A percentile compares a stretch with the other conserved stretches of the same genome.
phyloP scores from a whole-genome alignment of 202 grass and related monocot genomes.

The Panicum virgatum region DNA sequence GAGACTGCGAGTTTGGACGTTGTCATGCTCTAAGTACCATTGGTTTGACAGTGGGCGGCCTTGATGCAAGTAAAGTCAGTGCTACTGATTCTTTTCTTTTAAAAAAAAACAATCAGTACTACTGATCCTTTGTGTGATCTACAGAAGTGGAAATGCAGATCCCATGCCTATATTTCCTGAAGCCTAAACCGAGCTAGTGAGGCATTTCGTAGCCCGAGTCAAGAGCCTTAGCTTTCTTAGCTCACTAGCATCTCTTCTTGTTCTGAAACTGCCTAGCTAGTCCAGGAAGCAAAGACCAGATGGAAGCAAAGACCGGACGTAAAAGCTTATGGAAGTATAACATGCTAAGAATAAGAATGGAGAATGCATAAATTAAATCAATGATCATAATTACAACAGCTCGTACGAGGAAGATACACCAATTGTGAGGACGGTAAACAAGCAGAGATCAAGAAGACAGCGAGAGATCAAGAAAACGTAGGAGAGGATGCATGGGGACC shows the following conservation, averaged over 20 bases:
- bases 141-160: not conserved
- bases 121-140: not conserved
- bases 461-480: slow-evolving; percentile 19
- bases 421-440: not conserved
- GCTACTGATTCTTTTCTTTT: not conserved
- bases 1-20: not conserved
- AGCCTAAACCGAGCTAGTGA: no score
- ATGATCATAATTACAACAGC: slow-evolving; percentile 58
- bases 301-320: not conserved
- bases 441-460: not conserved
- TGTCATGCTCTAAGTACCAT: not conserved
- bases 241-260: no score
- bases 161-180: not conserved
- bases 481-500: not conserved
- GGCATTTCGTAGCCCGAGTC: no score
- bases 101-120: no score
- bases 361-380: slow-evolving; percentile 48
- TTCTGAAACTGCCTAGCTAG: no score
- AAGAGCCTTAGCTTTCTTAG: no score
- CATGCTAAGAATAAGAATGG: slow-evolving; percentile 8
- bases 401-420: slow-evolving; percentile 8
- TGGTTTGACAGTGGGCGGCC: not conserved
- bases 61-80: not conserved
- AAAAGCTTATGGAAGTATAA: not conserved
- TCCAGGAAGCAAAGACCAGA: no score